Evolutionary conservation across 352 stramenopile genomes (phyloP).

Genomic region (Pseudoperonospora humuli): DNA sequence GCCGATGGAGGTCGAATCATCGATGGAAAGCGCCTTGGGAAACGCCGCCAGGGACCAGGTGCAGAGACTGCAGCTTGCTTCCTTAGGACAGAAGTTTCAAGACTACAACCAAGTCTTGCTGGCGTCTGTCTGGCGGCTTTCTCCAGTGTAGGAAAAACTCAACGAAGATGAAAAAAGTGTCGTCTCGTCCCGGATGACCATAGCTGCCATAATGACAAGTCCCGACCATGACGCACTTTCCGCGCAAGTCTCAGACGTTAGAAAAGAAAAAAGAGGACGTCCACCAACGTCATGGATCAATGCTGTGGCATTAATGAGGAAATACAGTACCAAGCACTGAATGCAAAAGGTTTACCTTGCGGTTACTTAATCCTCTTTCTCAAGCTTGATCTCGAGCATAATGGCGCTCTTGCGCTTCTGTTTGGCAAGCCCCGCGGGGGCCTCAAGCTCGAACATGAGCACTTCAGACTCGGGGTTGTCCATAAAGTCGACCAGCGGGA

Average conservation of each 20-base stretch:
- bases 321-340: too few species aligned
- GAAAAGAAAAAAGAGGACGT: slow-evolving; percentile 1
- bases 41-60: slow-evolving; percentile 15
- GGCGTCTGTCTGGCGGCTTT: slow-evolving; percentile 18
- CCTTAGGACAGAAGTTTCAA: slow-evolving; percentile 10
- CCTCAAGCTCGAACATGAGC: slow-evolving; percentile 61
- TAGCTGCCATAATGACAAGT: slow-evolving; percentile 20
- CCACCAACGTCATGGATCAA: not conserved
- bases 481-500: slow-evolving; percentile 48
- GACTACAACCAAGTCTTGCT: slow-evolving; percentile 11
- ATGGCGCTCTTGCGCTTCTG: slow-evolving; percentile 67
- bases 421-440: slow-evolving; percentile 35
- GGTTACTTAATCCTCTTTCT: slow-evolving; percentile 37
- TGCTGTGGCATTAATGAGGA: too few species aligned
- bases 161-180: slow-evolving; percentile 9
- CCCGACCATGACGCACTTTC: slow-evolving; percentile 15
- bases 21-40: slow-evolving; percentile 25
- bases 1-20: slow-evolving; percentile 15
- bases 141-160: slow-evolving; percentile 10
- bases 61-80: slow-evolving; percentile 3
- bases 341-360: too few species aligned
- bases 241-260: slow-evolving; percentile 15
- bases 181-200: slow-evolving; percentile 18
- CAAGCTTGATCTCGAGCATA: slow-evolving; percentile 68
- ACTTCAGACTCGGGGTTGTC: slow-evolving; percentile 35